Conservation (phyloP, 441 rosid species). For the Adansonia grandidieri region DNA sequence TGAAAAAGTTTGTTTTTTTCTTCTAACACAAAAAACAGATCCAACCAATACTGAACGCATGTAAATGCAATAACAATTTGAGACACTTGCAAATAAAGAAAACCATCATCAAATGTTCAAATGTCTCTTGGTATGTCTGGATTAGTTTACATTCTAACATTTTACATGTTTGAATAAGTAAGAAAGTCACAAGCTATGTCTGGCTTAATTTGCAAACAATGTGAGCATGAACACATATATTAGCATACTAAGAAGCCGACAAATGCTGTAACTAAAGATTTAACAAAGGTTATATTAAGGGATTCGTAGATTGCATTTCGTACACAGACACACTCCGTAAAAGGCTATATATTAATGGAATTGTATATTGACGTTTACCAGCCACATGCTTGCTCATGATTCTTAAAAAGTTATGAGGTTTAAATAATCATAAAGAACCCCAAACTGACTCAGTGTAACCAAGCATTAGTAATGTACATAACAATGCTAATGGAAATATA, state of each 20-base stretch:
- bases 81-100: not conserved
- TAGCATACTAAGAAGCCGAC: not conserved
- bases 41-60: not conserved
- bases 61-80: conserved; percentile 12
- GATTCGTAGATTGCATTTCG: not conserved
- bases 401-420: not conserved
- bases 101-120: conserved; percentile 2
- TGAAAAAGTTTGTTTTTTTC: conserved; percentile 17
- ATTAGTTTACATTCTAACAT: not conserved
- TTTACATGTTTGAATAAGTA: conserved; percentile 8
- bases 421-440: conserved; percentile 4
- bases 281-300: not conserved
- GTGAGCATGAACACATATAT: not conserved
- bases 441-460: not conserved
- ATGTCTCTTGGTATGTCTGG: conserved; percentile 1
- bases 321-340: not conserved
- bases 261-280: not conserved
- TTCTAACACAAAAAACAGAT: not conserved
- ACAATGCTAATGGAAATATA: conserved; percentile 14
- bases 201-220: not conserved
- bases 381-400: not conserved
- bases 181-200: not conserved
- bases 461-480: not conserved
- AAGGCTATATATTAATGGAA: not conserved
- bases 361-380: not conserved